Evolutionary conservation across 139 green algal species (phyloP).

Genomic region (Limnomonas spitsbergensis): DNA sequence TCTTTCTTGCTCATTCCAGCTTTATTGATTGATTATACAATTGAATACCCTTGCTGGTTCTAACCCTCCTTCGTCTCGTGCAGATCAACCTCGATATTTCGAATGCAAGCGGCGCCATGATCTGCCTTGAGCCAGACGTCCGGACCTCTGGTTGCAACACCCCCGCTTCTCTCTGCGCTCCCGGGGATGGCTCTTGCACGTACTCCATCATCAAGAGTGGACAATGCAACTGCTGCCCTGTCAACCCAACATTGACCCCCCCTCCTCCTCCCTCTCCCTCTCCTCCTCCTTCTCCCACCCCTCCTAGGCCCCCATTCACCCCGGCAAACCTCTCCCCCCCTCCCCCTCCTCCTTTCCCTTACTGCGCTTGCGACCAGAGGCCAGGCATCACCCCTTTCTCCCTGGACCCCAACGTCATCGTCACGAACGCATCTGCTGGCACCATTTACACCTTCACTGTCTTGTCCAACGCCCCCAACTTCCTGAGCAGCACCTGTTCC

Average conservation of each 20-base stretch:
- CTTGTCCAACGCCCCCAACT: not conserved
- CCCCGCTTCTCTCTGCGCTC: not conserved
- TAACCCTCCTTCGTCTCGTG: too few species aligned
- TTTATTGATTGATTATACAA: too few species aligned
- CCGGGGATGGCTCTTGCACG: conserved; percentile 12
- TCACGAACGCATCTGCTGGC: not conserved
- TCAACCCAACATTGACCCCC: conserved; percentile 17
- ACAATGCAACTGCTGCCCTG: conserved; percentile 5
- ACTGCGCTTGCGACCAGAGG: not conserved
- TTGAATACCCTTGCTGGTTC: too few species aligned
- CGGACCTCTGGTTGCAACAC: not conserved
- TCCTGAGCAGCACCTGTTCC: not conserved
- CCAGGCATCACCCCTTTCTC: conserved; percentile 6
- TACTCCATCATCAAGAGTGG: conserved; percentile 5
- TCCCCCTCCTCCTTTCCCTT: not conserved
- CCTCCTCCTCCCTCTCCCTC: conserved; percentile 11
- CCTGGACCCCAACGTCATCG: not conserved
- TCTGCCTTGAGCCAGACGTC: conserved; percentile 2
- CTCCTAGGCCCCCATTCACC: not conserved
- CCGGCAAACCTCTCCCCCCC: not conserved
- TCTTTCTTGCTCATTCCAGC: too few species aligned
- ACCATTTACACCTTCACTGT: conserved; percentile 15
- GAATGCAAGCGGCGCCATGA: conserved; percentile 2
- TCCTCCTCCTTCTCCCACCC: not conserved
- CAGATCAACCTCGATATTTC: not conserved